A percentile compares a stretch with the other conserved stretches of the same genome.
phyloP scores from a whole-genome alignment of 495 filamentous ascomycete genomes.

The Jackrogersella multiformis region DNA sequence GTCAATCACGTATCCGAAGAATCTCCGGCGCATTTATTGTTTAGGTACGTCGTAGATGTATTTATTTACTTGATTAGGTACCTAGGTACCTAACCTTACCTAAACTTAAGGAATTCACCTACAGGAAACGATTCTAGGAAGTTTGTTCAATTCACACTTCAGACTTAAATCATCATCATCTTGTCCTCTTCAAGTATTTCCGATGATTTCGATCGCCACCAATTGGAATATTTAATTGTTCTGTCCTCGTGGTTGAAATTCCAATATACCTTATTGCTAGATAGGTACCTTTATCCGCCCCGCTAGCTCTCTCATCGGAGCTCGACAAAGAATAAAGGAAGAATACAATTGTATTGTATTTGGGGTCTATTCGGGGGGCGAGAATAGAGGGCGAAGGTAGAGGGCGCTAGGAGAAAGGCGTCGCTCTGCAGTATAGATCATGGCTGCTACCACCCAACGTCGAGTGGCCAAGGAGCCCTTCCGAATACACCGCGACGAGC shows the following conservation, averaged over 20 bases:
- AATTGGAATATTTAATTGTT: neutral
- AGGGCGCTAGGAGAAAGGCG: neutral
- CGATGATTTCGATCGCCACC: too few species aligned
- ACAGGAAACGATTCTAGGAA: neutral
- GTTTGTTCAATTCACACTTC: neutral
- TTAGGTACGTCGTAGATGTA: neutral
- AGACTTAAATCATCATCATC: neutral
- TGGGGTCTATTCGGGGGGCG: neutral
- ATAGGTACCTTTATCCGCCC: neutral
- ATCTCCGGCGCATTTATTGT: constrained; percentile 13
- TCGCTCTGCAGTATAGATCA: neutral
- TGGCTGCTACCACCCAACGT: constrained; percentile 26
- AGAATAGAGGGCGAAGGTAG: neutral
- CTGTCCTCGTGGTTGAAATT: neutral
- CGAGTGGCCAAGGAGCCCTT: constrained; percentile 47
- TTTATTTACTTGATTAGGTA: constrained; percentile 9
- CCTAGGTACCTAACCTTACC: neutral
- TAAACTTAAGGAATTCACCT: neutral
- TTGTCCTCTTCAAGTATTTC: too few species aligned
- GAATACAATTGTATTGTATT: neutral
- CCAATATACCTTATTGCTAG: neutral
- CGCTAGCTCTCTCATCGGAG: neutral
- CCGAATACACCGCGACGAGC: constrained; percentile 52
- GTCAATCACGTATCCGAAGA: constrained; percentile 16
- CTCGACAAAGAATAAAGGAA: neutral